Base-by-base conservation (phyloP, 164 flowering plant genomes). In the Brasenia schreberi region DNA sequence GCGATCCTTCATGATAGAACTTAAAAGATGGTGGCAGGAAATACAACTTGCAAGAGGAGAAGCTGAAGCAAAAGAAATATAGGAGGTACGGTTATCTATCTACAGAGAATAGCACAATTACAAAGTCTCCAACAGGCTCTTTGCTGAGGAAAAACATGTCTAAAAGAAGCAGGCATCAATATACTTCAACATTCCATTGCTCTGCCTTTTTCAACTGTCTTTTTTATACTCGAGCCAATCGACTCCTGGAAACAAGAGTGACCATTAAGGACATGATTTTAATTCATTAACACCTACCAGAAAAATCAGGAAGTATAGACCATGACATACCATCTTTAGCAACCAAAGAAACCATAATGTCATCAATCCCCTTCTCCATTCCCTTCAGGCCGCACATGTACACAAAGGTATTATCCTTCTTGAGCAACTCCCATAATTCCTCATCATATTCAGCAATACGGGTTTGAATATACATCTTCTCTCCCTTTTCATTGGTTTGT, bases 131-230 rank as follows among this genome's bases (percentile, higher is more conserved):
- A 49, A 49, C 56, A 49, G 10, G 16, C 56, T 7, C 12, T 49
- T 49, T 9, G 4, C 4, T 9, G 56, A 9, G 9, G 16, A 49
- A 49, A 49, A 33, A 4, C 10, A 49, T 9, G 56, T 9, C 4
- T 49, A 11, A 67, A 64, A 62, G 71, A 65, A 67, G 33, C 65
- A 64, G 56, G 43, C 64, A 69, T 80, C 73, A 94, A 75, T 94
- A 94, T 61, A 94, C 99, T 88, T 94, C 99, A 70, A 94, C 99
- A 67, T 94, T 94, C 99, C 99, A 94, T 81, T 94, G 97, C 77
- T 79, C 99, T 74, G 81, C 84, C 72, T 80, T 94, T 90, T 94
- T 94, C 88, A 94, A 78, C 53, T 74, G 75, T 82, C 70, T 94
- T 65, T 94, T 65, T 82, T 94, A 86, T 94, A 85, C 5, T 89